A percentile compares a stretch with the other conserved stretches of the same genome.
Evolutionary conservation across 2,329 filamentous ascomycete species (phyloP).

Genomic region (Curvularia spicifera): DNA sequence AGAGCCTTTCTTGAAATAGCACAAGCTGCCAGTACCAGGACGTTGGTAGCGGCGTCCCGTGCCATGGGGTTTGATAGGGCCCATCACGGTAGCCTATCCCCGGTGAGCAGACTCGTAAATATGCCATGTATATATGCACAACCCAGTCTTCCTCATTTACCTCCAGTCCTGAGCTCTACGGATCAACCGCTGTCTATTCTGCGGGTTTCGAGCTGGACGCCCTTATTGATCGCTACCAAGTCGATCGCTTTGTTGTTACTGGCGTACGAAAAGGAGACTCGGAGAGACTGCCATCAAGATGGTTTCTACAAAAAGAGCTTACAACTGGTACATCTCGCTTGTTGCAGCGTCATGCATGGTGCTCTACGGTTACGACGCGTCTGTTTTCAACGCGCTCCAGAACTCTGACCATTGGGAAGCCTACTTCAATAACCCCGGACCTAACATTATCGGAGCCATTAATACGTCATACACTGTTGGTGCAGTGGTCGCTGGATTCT

Average conservation of each 20-base stretch:
- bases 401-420: conserved; percentile 70
- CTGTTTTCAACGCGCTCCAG: conserved; percentile 75
- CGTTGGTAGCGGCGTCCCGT: conserved; percentile 28
- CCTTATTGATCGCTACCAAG: conserved; percentile 1
- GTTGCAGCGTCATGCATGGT: conserved; percentile 78
- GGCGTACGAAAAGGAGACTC: not conserved
- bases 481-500: conserved; percentile 73
- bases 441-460: conserved; percentile 61
- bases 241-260: not conserved
- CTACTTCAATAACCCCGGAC: conserved; percentile 63
- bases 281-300: conserved; percentile 33
- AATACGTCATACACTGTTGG: conserved; percentile 76
- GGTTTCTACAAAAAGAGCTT: conserved; percentile 49
- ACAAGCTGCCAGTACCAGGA: conserved; percentile 19
- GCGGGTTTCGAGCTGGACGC: conserved; percentile 20
- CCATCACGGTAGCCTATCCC: conserved; percentile 12
- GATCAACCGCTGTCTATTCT: conserved; percentile 27
- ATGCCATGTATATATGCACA: conserved; percentile 30
- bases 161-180: conserved; percentile 18
- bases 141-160: conserved; percentile 14
- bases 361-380: conserved; percentile 76
- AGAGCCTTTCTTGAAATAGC: conserved; percentile 3
- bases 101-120: conserved; percentile 23
- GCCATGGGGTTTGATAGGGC: conserved; percentile 32
- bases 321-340: conserved; percentile 69